Evolutionary conservation across 169 alveolate genomes (phyloP), one percentile per base, ranked within the genome.

Genomic region (Cryptosporidium muris): DNA sequence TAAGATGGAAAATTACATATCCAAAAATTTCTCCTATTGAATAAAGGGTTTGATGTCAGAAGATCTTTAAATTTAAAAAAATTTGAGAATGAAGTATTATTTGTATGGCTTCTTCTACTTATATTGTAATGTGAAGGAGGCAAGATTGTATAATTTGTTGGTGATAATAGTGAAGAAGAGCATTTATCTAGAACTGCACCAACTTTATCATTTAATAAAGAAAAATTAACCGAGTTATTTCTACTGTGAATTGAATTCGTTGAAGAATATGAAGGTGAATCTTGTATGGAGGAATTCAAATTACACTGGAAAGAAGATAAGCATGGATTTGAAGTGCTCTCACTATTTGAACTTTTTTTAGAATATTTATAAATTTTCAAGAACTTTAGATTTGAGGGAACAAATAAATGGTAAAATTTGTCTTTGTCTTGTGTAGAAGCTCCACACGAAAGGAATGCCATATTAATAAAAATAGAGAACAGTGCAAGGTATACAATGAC

Each of bases 341-440:
- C 11, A 34, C 45, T 6, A 34, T 60, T 36, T 16, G 38, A 34
- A 16, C 38, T 25, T 25, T 34, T 36, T 38, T 16, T 16, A 4
- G 65, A 25, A 60, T 25, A 16, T 38, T 60, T 60, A 34, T 34
- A 60, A 16, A 4, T 36, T n/a, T n/a, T 62, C 4, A 58, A 38
- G 25, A 74, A 63, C 1, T 60, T 63, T 16, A 74, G 49, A 12
- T 25, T 60, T 2, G 85, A 74, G 16, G 85, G 85, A 38, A 74
- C 62, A 49, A 74, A 74, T 12, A 74, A 64, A 36, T 74, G 85
- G 37, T 58, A 74, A 4, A 74, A 48, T 25, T 64, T 45, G 49
- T 74, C 85, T 74, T 60, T 74, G 14, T 74, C 85, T 56, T 60
- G 85, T 37, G 45, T 45, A 12, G 85, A 74, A 49, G 54, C 40